These are phyloP conservation scores for Chondrus crispus DNA, from an alignment of 23 red algal species.

Conservation along the genomic window DNA sequence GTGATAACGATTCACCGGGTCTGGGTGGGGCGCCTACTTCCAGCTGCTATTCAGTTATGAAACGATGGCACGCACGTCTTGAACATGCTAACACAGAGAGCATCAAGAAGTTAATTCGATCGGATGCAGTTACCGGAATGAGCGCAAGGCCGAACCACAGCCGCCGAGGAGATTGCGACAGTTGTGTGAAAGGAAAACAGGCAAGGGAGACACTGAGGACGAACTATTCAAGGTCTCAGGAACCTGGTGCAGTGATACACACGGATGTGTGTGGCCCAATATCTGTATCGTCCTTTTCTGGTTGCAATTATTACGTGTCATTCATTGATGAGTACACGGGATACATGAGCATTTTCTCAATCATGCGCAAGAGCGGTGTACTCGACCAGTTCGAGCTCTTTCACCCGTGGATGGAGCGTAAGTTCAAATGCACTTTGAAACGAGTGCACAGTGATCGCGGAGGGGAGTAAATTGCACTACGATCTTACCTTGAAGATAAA, in stretches of 20 bases:
- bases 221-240: background rate
- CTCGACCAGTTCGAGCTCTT: background rate
- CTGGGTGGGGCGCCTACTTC: too few species aligned
- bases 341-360: background rate
- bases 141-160: too few species aligned
- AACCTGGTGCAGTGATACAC: background rate
- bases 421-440: background rate
- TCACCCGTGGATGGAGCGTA: background rate
- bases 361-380: background rate
- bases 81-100: too few species aligned
- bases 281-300: background rate
- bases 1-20: too few species aligned
- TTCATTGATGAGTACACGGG: background rate
- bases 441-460: background rate
- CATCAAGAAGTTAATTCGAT: too few species aligned
- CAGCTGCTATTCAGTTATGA: too few species aligned
- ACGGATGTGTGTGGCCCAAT: background rate
- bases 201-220: background rate
- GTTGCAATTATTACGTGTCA: background rate
- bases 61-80: too few species aligned
- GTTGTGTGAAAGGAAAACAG: background rate
- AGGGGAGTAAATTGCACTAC: background rate
- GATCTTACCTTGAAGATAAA: background rate
- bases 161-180: background rate
- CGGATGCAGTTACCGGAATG: too few species aligned